Base-by-base conservation (phyloP, 2,329 filamentous ascomycete species). In the Juglanconis juglandina region DNA sequence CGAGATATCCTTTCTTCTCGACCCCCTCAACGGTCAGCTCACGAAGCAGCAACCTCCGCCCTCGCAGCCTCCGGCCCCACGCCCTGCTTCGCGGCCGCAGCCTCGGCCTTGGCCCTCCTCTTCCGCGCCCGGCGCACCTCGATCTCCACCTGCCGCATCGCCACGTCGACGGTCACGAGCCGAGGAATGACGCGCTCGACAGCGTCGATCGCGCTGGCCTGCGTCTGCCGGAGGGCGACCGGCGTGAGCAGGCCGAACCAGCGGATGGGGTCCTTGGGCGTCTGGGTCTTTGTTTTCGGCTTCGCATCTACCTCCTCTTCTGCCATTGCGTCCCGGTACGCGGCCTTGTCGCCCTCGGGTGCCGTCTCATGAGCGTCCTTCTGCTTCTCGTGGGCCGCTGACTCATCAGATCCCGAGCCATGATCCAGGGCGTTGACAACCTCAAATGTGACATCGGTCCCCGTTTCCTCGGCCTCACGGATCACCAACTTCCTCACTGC, bases 71-170 rank as follows among this genome's bases (percentile, higher is more conserved):
- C 17, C 64, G n/a, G 14, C 17, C 8, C 61, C 13, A 59, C 60
- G 39, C 68, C 67, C 55, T 67, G 67, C 65, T 71, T 76, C 24
- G 69, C 68, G 11, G 65, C 66, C 4, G 71, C 72, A 3, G 70
- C 72, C 62, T 76, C 75, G 3, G 70, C 72, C 62, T 76, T 85
- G 33, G 78, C 77, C 41, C 81, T 74, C 72, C 71, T 79, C 75
- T 87, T 86, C 60, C 80, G 75, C 41, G 81, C 82, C 60, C 88
- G 77, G 42, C 88, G 79, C 57, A 94, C 86, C 65, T 89, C 83
- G 55, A 87, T 85, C 75, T 92, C 89, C 5, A 90, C 70, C n/a
- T 75, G 74, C 13, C 79, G 77, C 82, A 94, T 86, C 67, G 85
- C 80, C 34, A 78, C 78, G 41, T 80, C 77, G n/a, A 90, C 72